A percentile compares a stretch with the other conserved stretches of the same genome.
Evolutionary conservation across 176 grass and related monocot species (phyloP).

Genomic region (Canna indica): DNA sequence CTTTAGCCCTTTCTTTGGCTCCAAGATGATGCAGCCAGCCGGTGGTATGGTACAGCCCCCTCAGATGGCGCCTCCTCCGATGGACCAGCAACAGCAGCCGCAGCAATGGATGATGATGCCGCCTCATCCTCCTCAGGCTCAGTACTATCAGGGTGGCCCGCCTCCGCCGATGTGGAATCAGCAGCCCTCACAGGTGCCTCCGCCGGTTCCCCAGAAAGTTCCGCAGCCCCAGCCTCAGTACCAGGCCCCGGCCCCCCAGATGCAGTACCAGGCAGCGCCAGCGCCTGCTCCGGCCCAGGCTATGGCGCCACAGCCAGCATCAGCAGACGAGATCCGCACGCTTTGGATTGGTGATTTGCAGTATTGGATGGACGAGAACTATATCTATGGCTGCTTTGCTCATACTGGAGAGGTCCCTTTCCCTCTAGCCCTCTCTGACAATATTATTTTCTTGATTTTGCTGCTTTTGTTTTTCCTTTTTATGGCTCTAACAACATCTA

Average conservation of each 20-base stretch:
- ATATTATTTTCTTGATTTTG: background rate
- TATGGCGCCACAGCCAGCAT: background rate
- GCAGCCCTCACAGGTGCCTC: slow-evolving; percentile 15
- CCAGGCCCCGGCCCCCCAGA: background rate
- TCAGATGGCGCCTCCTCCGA: background rate
- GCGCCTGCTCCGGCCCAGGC: background rate
- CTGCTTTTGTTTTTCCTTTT: background rate
- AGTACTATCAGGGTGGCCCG: slow-evolving; percentile 7
- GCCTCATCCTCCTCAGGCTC: background rate
- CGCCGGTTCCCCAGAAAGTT: slow-evolving; percentile 6
- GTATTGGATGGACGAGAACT: slow-evolving; percentile 74
- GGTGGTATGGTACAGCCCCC: slow-evolving; percentile 12
- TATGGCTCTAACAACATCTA: background rate
- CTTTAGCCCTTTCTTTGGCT: background rate
- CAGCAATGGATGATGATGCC: slow-evolving; percentile 15
- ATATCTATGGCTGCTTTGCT: slow-evolving; percentile 38
- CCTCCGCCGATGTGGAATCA: slow-evolving; percentile 23
- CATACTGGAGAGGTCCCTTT: slow-evolving; percentile 8
- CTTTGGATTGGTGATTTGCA: slow-evolving; percentile 70
- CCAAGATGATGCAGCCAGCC: slow-evolving; percentile 20
- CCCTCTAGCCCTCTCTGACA: too few species aligned
- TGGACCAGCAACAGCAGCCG: slow-evolving; percentile 13
- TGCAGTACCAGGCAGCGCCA: slow-evolving; percentile 1
- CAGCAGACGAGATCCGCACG: slow-evolving; percentile 38
- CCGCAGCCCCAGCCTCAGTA: slow-evolving; percentile 9